Evolutionary conservation across 2,329 filamentous ascomycete species (phyloP).

Genomic region (Apiospora sp.): DNA sequence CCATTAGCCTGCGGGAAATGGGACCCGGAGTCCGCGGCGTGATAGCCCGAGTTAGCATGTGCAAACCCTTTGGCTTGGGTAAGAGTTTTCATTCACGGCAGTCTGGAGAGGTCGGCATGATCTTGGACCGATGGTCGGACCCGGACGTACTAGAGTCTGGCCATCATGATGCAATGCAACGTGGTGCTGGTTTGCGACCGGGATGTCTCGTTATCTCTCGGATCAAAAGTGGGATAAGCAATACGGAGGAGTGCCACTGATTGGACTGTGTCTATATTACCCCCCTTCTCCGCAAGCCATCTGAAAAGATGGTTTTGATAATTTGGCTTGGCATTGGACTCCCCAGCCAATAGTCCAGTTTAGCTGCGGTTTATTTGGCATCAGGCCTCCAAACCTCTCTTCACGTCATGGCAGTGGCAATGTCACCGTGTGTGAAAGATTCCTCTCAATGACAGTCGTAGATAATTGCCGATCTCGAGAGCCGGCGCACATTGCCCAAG

Average conservation of each 20-base stretch:
- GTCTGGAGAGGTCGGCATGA: background rate
- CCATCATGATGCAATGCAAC: constrained; percentile 13
- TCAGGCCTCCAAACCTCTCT: background rate
- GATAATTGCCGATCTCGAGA: background rate
- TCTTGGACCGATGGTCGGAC: constrained; percentile 9
- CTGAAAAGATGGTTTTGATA: constrained; percentile 25
- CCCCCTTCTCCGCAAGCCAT: constrained; percentile 6
- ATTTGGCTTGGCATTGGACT: constrained; percentile 19
- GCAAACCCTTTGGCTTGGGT: background rate
- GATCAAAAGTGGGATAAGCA: constrained; percentile 7
- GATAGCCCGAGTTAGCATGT: background rate
- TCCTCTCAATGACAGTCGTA: too few species aligned
- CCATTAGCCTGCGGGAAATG: background rate
- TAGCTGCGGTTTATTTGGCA: background rate
- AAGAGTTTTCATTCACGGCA: background rate
- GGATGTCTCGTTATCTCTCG: constrained; percentile 13
- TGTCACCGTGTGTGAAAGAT: background rate
- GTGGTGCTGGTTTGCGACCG: background rate
- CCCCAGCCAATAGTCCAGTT: background rate
- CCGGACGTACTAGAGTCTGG: constrained; percentile 12
- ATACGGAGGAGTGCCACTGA: background rate
- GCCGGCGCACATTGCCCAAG: background rate
- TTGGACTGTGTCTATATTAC: background rate
- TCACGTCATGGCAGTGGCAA: background rate
- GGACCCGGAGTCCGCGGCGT: background rate